Percentiles rank a stretch among this genome's conserved stretches.
These are phyloP conservation scores for Mycena rebaudengoi DNA, from an alignment of 768 basidiomycete species.

Conservation along the genomic window DNA sequence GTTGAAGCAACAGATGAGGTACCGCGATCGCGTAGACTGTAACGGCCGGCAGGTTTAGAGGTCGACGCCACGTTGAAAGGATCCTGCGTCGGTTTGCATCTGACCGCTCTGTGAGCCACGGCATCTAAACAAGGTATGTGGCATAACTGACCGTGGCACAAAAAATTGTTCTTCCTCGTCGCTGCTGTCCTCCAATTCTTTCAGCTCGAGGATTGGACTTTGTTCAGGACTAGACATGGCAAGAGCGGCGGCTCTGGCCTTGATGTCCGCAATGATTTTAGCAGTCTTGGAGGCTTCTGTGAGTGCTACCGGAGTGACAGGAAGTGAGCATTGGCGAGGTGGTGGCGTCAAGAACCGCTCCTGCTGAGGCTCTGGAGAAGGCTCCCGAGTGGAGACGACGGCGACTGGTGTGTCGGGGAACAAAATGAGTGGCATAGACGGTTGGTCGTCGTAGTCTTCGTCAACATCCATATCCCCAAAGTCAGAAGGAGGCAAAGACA, in stretches of 20 bases:
- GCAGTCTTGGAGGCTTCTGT: slow-evolving; percentile 57
- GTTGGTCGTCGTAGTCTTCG: background rate
- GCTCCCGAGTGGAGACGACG: slow-evolving; percentile 15
- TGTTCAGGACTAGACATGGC: slow-evolving; percentile 55
- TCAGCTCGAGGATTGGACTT: slow-evolving; percentile 45
- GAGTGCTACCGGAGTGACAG: slow-evolving; percentile 35
- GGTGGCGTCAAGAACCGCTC: slow-evolving; percentile 8
- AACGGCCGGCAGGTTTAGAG: slow-evolving; percentile 10
- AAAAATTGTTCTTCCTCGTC: slow-evolving; percentile 58
- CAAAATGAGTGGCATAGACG: too few relatives aligned
- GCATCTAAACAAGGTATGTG: too few relatives aligned
- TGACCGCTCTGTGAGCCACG: background rate
- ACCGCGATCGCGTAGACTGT: slow-evolving; percentile 20
- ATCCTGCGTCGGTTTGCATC: slow-evolving; percentile 18
- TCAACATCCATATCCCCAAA: slow-evolving; percentile 23
- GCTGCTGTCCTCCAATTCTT: slow-evolving; percentile 59
- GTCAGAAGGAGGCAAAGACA: slow-evolving; percentile 19
- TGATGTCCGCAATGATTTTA: slow-evolving; percentile 70
- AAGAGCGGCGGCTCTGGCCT: slow-evolving; percentile 63
- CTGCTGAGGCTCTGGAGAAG: slow-evolving; percentile 17
- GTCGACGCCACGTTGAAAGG: slow-evolving; percentile 13
- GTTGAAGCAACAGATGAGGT: slow-evolving; percentile 6
- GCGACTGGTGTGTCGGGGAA: too few relatives aligned
- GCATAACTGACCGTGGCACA: background rate
- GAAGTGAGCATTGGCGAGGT: slow-evolving; percentile 8